phyloP scores from a whole-genome alignment of 441 rosid species.

The Adansonia madagascariensis region DNA sequence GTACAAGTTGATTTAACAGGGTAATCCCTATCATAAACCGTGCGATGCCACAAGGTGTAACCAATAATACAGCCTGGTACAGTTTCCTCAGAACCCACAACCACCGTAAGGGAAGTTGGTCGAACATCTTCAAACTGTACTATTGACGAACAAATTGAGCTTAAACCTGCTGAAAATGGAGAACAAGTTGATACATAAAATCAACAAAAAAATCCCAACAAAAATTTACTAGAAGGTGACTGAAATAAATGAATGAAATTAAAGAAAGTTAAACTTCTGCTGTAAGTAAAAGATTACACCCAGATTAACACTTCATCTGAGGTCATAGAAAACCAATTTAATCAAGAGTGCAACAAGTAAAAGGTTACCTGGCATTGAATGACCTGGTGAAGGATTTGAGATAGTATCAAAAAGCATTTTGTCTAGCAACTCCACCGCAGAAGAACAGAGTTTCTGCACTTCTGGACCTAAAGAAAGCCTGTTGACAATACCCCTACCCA shows the following conservation, averaged over 20 bases:
- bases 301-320: background rate
- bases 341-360: background rate
- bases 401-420: constrained; percentile 46
- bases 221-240: background rate
- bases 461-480: constrained; percentile 80
- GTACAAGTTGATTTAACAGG: constrained; percentile 59
- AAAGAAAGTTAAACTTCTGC: background rate
- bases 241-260: background rate
- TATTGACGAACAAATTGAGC: constrained; percentile 32
- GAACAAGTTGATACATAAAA: background rate
- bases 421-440: constrained; percentile 66
- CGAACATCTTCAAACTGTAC: constrained; percentile 63
- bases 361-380: constrained; percentile 49
- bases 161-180: constrained; percentile 40
- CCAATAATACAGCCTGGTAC: constrained; percentile 41
- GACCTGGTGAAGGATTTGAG: constrained; percentile 32
- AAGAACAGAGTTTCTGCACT: constrained; percentile 71
- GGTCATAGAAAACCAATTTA: background rate
- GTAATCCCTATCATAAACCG: constrained; percentile 49
- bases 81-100: constrained; percentile 50
- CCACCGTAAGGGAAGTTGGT: constrained; percentile 63
- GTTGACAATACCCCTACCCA: constrained; percentile 87
- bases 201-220: background rate
- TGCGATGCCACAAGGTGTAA: constrained; percentile 67
- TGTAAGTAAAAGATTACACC: background rate